Percentiles rank a stretch among this genome's conserved stretches.
Conservation (phyloP, 768 basidiomycete species). For the Pleurotus citrinopileatus region DNA sequence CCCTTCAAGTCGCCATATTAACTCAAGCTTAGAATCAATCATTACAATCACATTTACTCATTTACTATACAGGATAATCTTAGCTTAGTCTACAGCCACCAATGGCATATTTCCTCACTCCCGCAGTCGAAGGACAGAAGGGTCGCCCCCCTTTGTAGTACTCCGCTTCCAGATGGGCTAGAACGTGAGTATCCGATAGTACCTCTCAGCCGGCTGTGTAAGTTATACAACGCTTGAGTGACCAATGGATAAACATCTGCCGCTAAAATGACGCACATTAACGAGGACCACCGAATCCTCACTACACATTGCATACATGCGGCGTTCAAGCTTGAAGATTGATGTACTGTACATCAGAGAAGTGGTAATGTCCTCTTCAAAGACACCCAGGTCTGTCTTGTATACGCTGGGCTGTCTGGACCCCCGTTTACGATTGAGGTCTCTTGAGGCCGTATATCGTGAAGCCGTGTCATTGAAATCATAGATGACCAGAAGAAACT, state of each 20-base stretch:
- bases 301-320: constrained; percentile 45
- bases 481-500: constrained; percentile 33
- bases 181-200: constrained; percentile 30
- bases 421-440: constrained; percentile 10
- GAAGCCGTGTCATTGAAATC: constrained; percentile 51
- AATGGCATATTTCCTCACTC: neutral
- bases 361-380: constrained; percentile 38
- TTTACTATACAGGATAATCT: too few relatives aligned
- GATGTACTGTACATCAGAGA: constrained; percentile 40
- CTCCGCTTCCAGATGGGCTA: constrained; percentile 12
- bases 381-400: constrained; percentile 30
- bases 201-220: constrained; percentile 10
- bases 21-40: neutral
- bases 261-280: constrained; percentile 36
- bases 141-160: too few relatives aligned
- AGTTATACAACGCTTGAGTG: too few relatives aligned
- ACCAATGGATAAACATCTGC: too few relatives aligned
- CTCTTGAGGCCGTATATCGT: constrained; percentile 19
- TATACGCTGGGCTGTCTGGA: constrained; percentile 13
- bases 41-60: neutral
- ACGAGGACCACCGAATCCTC: constrained; percentile 56
- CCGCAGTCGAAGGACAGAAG: too few relatives aligned
- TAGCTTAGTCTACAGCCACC: neutral
- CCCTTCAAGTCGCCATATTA: constrained; percentile 5
- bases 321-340: constrained; percentile 19